A percentile compares a stretch with the other conserved stretches of the same genome.
Evolutionary conservation across 1,284 basidiomycete species (phyloP).

Genomic region (Apiotrichum domesticum): DNA sequence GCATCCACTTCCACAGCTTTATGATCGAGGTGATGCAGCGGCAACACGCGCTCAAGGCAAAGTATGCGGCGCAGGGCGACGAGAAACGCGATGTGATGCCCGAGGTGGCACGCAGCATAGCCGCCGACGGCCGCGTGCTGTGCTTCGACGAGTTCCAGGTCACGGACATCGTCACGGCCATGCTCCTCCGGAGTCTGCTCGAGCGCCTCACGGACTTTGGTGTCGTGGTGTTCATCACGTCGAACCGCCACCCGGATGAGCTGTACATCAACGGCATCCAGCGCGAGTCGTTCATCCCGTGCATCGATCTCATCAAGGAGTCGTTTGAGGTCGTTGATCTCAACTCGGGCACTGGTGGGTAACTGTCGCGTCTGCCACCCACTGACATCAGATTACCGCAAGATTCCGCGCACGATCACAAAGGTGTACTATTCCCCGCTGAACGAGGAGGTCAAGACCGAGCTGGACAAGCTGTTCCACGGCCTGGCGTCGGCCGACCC

Average conservation of each 20-base stretch:
- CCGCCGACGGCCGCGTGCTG: conserved; percentile 73
- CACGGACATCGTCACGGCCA: conserved; percentile 96
- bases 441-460: conserved; percentile 55
- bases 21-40: conserved; percentile 99
- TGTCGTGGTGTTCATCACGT: conserved; percentile 91
- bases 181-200: conserved; percentile 87
- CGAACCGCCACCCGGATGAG: conserved; percentile 95
- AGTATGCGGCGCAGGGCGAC: conserved; percentile 51
- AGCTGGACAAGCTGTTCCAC: conserved; percentile 72
- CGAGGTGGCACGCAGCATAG: conserved; percentile 83
- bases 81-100: conserved; percentile 66
- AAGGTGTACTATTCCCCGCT: conserved; percentile 87
- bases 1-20: conserved; percentile 96
- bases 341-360: conserved; percentile 82
- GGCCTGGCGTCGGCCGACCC: conserved; percentile 54
- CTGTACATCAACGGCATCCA: conserved; percentile 99
- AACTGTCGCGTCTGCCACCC: neutral
- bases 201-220: conserved; percentile 80
- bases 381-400: conserved; percentile 70
- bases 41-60: conserved; percentile 59
- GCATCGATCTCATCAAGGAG: conserved; percentile 87
- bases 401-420: conserved; percentile 78
- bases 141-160: conserved; percentile 99
- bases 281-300: conserved; percentile 89
- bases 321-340: conserved; percentile 83